A percentile compares a stretch with the other conserved stretches of the same genome.
Evolutionary conservation across 2,329 filamentous ascomycete genomes (phyloP).

Genomic region (Colletotrichum theobromicola): DNA sequence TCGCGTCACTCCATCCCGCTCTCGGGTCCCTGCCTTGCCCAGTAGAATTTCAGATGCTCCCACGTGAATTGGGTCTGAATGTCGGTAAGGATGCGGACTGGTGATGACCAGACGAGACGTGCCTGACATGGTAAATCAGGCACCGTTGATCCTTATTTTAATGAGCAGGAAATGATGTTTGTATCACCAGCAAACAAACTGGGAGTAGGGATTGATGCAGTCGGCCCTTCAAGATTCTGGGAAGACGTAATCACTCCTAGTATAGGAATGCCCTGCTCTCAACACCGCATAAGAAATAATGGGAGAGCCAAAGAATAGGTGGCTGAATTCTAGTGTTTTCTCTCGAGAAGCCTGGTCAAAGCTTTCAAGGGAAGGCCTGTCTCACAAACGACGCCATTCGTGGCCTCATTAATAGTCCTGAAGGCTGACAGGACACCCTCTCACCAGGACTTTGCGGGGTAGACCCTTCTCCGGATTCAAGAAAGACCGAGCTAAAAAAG

Average conservation of each 20-base stretch:
- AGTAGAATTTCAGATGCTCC: neutral
- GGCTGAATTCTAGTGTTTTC: neutral
- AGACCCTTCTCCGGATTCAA: neutral
- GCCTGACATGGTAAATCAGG: neutral
- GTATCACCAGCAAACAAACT: neutral
- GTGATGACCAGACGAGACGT: neutral
- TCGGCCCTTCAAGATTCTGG: neutral
- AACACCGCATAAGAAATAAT: neutral
- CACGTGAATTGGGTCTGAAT: neutral
- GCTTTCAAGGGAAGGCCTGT: neutral
- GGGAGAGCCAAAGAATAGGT: neutral
- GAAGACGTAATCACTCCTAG: neutral
- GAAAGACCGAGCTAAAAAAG: neutral
- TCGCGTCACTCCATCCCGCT: neutral
- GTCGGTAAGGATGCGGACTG: neutral
- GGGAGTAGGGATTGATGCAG: neutral
- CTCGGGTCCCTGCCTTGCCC: neutral
- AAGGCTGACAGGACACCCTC: neutral
- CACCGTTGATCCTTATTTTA: neutral
- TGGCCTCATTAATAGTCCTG: neutral
- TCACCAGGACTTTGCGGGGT: neutral
- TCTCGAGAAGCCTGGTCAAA: neutral
- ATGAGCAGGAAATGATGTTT: neutral
- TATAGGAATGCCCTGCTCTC: neutral
- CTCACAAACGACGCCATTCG: neutral